Conservation (phyloP, 768 basidiomycete species). For the Tylopilus intermedius region DNA sequence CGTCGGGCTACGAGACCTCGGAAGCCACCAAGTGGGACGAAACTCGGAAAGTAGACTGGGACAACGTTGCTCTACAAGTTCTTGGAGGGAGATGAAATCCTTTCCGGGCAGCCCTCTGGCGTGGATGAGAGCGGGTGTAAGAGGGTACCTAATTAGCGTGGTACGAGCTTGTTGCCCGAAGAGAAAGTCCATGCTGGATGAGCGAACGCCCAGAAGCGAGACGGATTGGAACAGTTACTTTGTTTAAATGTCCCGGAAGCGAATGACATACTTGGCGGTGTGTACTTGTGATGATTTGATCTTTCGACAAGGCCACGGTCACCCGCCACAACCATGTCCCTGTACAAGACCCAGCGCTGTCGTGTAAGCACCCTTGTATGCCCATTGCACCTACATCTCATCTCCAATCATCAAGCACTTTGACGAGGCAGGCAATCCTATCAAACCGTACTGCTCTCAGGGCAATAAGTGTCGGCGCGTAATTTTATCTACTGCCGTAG, state of each 20-base stretch:
- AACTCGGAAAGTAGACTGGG: conserved; percentile 27
- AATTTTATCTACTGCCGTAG: conserved; percentile 6
- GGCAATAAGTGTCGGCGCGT: conserved; percentile 49
- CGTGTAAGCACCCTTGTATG: conserved; percentile 34
- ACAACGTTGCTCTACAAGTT: conserved; percentile 30
- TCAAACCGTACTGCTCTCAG: conserved; percentile 42
- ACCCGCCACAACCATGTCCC: conserved; percentile 24
- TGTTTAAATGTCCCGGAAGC: conserved; percentile 9
- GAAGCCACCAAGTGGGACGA: conserved; percentile 31
- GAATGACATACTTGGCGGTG: not conserved
- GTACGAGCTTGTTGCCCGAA: conserved; percentile 13
- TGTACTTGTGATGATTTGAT: not conserved
- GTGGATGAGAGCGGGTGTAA: conserved; percentile 16
- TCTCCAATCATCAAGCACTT: conserved; percentile 39
- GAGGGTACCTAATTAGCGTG: conserved; percentile 20
- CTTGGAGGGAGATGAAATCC: conserved; percentile 21
- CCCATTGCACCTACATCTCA: conserved; percentile 13
- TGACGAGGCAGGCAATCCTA: conserved; percentile 38
- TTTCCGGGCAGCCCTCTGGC: conserved; percentile 10
- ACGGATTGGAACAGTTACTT: not conserved
- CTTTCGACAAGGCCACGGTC: conserved; percentile 21
- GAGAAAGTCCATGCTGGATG: conserved; percentile 18
- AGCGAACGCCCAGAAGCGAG: not conserved
- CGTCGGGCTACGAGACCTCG: conserved; percentile 20
- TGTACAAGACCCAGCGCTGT: conserved; percentile 44